Conservation (phyloP, 1,284 basidiomycete genomes). For the Puccinia sorghi region DNA sequence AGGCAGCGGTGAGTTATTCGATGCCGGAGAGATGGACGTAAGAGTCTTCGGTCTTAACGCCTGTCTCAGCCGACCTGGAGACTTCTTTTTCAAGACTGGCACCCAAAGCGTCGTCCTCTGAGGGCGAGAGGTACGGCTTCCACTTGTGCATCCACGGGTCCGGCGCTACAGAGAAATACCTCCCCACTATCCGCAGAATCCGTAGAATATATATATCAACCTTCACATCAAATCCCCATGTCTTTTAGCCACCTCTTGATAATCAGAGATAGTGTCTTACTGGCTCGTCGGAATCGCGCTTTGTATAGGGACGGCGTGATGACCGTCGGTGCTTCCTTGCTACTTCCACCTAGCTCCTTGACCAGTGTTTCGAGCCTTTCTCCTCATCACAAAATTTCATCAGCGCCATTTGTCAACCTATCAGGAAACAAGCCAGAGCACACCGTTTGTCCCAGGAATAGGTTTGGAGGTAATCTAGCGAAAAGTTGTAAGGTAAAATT, state of each 20-base stretch:
- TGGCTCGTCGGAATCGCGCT: slow-evolving; percentile 47
- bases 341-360: slow-evolving; percentile 48
- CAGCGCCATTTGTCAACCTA: neutral
- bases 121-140: slow-evolving; percentile 43
- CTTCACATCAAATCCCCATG: neutral
- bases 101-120: slow-evolving; percentile 30
- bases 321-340: slow-evolving; percentile 49
- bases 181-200: slow-evolving; percentile 11
- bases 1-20: neutral
- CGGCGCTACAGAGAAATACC: slow-evolving; percentile 44
- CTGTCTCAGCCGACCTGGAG: slow-evolving; percentile 22
- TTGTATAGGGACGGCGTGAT: slow-evolving; percentile 50
- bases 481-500: neutral
- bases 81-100: slow-evolving; percentile 23
- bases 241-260: neutral
- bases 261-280: slow-evolving; percentile 16
- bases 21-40: slow-evolving; percentile 38
- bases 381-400: neutral
- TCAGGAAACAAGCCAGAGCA: neutral
- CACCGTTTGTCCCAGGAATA: slow-evolving; percentile 51
- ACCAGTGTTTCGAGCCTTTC: slow-evolving; percentile 49
- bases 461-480: slow-evolving; percentile 45
- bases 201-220: neutral
- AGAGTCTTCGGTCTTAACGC: slow-evolving; percentile 36
- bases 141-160: slow-evolving; percentile 49